A percentile compares a stretch with the other conserved stretches of the same genome.
Conservation (phyloP, 2,329 filamentous ascomycete species). For the Lecanicillium sp. region DNA sequence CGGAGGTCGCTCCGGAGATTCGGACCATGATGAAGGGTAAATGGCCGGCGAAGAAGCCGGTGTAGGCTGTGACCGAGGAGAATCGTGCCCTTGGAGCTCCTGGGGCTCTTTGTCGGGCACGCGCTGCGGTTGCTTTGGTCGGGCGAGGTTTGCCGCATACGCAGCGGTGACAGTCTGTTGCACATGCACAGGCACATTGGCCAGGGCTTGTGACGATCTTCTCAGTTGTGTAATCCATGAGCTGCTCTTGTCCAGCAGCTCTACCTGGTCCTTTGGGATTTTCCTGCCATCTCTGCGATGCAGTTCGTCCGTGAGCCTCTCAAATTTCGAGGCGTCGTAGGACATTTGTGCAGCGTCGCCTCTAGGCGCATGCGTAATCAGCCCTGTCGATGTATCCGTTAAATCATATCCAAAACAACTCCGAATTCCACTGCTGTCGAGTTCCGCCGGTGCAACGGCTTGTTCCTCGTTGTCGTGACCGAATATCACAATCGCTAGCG, state of each 20-base stretch:
- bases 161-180: slow-evolving; percentile 25
- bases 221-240: slow-evolving; percentile 31
- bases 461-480: neutral
- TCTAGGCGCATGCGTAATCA: no score
- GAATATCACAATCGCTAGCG: neutral
- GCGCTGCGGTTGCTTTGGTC: neutral
- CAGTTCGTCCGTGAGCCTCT: slow-evolving; percentile 22
- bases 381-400: no score
- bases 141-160: neutral
- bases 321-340: slow-evolving; percentile 6
- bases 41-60: slow-evolving; percentile 14
- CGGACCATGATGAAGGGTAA: slow-evolving; percentile 19
- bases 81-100: neutral
- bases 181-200: slow-evolving; percentile 32
- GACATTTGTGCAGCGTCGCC: slow-evolving; percentile 14
- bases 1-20: slow-evolving; percentile 16
- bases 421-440: no score
- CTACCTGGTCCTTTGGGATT: slow-evolving; percentile 34
- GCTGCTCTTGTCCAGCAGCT: slow-evolving; percentile 28
- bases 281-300: slow-evolving; percentile 23
- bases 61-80: neutral
- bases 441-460: neutral
- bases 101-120: neutral
- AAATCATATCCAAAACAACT: no score
- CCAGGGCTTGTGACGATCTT: slow-evolving; percentile 19